A percentile compares a stretch with the other conserved stretches of the same genome.
These are phyloP conservation scores for Populus simonii DNA, from an alignment of 345 rosid genomes.

Conservation along the genomic window DNA sequence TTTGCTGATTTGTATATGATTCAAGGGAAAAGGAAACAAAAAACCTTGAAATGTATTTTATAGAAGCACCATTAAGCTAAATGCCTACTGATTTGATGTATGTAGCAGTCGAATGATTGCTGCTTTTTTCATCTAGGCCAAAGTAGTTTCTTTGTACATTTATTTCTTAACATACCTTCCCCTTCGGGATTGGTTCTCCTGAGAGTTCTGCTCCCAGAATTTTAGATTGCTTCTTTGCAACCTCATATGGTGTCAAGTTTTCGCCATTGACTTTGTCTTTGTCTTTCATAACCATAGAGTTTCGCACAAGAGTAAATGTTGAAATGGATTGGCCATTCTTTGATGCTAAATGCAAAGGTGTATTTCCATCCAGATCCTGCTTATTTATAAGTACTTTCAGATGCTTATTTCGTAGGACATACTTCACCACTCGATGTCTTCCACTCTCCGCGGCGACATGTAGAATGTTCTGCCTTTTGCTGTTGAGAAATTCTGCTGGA, in stretches of 20 bases:
- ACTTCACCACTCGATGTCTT: background rate
- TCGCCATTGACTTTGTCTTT: background rate
- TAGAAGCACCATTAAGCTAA: background rate
- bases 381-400: background rate
- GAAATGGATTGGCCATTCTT: background rate
- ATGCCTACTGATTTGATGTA: background rate
- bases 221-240: background rate
- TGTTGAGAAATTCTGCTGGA: background rate
- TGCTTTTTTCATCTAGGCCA: too few species aligned
- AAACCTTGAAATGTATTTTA: too few species aligned
- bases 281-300: too few species aligned
- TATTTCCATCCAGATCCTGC: slow-evolving; percentile 1
- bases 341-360: slow-evolving; percentile 10
- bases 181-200: background rate
- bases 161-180: background rate
- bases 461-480: background rate
- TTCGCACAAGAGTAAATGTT: background rate
- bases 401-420: background rate
- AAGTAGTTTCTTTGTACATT: background rate
- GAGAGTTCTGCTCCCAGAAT: background rate
- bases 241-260: background rate
- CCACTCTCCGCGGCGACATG: slow-evolving; percentile 1
- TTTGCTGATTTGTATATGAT: too few species aligned
- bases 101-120: too few species aligned
- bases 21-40: too few species aligned